Conservation (phyloP, 208 protist genomes). For the Acanthamoeba royreba region DNA sequence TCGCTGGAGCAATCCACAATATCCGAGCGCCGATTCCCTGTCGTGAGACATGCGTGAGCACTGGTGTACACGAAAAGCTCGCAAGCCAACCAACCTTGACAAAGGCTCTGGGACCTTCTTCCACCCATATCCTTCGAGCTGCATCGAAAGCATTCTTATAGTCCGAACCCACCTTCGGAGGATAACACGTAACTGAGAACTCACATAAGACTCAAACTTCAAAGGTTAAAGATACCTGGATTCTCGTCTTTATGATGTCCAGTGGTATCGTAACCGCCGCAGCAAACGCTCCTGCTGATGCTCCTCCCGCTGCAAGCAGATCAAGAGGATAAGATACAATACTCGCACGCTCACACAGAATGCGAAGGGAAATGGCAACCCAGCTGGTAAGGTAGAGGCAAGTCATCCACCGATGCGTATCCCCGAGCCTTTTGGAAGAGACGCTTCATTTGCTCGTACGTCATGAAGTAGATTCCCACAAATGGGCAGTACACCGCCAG, state of each 20-base stretch:
- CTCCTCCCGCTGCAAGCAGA: constrained; percentile 10
- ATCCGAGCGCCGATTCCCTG: constrained; percentile 67
- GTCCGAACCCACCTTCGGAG: constrained; percentile 47
- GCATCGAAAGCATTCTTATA: constrained; percentile 12
- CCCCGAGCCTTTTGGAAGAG: background rate
- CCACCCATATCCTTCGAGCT: background rate
- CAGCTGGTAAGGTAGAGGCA: constrained; percentile 28
- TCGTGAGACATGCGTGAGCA: background rate
- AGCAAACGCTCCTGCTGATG: constrained; percentile 61
- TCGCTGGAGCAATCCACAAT: constrained; percentile 72
- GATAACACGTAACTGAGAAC: no score
- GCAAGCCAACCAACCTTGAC: background rate
- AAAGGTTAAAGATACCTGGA: constrained; percentile 59
- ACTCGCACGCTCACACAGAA: background rate
- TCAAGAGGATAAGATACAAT: background rate
- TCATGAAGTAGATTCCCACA: constrained; percentile 73
- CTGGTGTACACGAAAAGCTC: background rate
- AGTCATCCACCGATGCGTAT: constrained; percentile 23
- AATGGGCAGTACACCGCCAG: constrained; percentile 68
- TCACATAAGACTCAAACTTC: background rate
- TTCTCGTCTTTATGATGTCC: constrained; percentile 74
- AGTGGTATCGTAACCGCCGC: constrained; percentile 70
- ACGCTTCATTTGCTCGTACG: constrained; percentile 68
- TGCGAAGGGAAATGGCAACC: background rate
- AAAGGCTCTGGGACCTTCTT: background rate